phyloP scores from a whole-genome alignment of 2,329 filamentous ascomycete genomes.

The Zymoseptoria brevis region DNA sequence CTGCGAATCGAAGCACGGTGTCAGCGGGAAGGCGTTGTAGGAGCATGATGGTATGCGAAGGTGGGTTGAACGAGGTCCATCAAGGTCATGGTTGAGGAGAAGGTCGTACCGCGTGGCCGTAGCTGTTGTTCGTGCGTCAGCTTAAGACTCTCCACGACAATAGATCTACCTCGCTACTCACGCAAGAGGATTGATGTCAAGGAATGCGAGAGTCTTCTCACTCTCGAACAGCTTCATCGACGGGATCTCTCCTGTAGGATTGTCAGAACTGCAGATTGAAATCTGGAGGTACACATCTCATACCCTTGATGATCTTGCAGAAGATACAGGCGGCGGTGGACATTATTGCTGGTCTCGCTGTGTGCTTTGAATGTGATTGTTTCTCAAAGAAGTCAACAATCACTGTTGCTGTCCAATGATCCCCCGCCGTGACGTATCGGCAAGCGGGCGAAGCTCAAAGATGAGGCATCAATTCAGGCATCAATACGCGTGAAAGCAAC shows the following conservation, averaged over 20 bases:
- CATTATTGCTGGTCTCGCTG: not conserved
- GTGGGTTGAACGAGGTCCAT: slow-evolving; percentile 3
- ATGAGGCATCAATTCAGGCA: too few relatives aligned
- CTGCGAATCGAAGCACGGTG: slow-evolving; percentile 38
- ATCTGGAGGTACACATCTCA: not conserved
- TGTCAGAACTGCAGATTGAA: not conserved
- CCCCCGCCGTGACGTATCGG: too few relatives aligned
- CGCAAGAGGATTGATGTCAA: slow-evolving; percentile 80
- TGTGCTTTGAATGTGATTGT: too few relatives aligned
- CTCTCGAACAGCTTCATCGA: slow-evolving; percentile 94
- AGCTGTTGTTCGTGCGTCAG: slow-evolving; percentile 27
- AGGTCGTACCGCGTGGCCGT: slow-evolving; percentile 71
- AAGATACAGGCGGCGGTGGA: slow-evolving; percentile 70
- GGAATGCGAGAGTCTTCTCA: slow-evolving; percentile 87
- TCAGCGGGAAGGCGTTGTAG: too few relatives aligned
- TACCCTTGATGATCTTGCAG: slow-evolving; percentile 96
- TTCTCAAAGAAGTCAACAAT: too few relatives aligned
- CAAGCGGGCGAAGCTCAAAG: too few relatives aligned
- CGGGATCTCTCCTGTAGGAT: slow-evolving; percentile 73
- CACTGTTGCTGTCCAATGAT: too few relatives aligned
- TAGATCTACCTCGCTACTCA: slow-evolving; percentile 2
- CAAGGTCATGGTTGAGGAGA: slow-evolving; percentile 5
- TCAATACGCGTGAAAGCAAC: too few relatives aligned
- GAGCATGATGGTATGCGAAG: not conserved
- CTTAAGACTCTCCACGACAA: not conserved